Percentiles rank a stretch among this genome's conserved stretches.
phyloP scores from a whole-genome alignment of 2,329 filamentous ascomycete genomes.

The Albifimbria verrucaria region DNA sequence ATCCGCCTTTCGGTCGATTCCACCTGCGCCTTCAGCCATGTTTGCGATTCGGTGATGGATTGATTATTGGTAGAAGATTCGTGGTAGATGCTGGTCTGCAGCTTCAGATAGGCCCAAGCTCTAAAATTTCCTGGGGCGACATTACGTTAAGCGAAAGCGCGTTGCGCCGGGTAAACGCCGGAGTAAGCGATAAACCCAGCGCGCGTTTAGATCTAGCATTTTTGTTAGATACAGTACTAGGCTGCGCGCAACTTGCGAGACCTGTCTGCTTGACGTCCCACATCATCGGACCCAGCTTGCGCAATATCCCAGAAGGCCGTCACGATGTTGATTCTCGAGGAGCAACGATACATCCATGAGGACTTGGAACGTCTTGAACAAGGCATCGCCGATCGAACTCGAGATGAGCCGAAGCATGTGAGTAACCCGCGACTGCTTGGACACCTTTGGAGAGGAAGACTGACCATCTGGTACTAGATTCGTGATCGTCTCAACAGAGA shows the following conservation, averaged over 20 bases:
- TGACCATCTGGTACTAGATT: slow-evolving; percentile 52
- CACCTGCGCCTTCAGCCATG: slow-evolving; percentile 79
- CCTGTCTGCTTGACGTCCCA: background rate
- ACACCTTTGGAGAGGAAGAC: slow-evolving; percentile 8
- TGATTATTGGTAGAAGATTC: background rate
- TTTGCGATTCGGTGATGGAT: slow-evolving; percentile 26
- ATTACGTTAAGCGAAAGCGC: background rate
- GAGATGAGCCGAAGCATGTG: slow-evolving; percentile 86
- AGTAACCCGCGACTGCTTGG: slow-evolving; percentile 37
- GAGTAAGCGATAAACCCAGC: background rate
- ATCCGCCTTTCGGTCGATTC: slow-evolving; percentile 86
- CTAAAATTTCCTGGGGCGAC: background rate
- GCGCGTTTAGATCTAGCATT: background rate
- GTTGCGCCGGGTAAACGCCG: slow-evolving; percentile 2
- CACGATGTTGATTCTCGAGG: slow-evolving; percentile 82
- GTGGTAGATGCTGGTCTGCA: background rate
- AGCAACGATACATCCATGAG: slow-evolving; percentile 91
- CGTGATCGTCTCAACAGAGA: slow-evolving; percentile 87
- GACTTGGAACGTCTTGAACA: slow-evolving; percentile 95
- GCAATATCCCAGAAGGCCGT: background rate
- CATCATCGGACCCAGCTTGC: background rate
- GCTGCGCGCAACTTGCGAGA: background rate
- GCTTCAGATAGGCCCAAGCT: background rate
- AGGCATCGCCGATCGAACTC: slow-evolving; percentile 82
- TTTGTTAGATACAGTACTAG: slow-evolving; percentile 1